Evolutionary conservation across 208 protist species (phyloP), one percentile per base, ranked within the genome.

Genomic region (Crithidia thermophila): DNA sequence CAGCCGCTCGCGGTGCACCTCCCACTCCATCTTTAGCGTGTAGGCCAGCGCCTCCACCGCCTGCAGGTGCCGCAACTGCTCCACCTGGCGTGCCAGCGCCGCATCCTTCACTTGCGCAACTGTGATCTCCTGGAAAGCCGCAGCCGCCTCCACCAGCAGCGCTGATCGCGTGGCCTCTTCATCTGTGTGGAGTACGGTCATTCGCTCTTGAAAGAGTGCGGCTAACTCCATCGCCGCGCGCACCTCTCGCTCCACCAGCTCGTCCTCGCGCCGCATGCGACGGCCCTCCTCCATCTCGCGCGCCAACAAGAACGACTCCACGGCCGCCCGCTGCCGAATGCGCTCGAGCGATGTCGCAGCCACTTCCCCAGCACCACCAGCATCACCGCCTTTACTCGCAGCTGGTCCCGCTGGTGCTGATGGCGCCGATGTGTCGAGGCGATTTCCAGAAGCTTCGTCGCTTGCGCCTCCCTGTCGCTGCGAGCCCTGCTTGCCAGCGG

Each of bases 241-340:
- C 14, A 68, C 49, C 10, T 74, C 62, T 33, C 62, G 52, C 33
- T 73, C 42, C 34, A 83, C 58, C 42, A 79, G 40, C 47, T 51
- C 69, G 27, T 92, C 86, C 42, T 88, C 86, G 27, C 61, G 39
- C 3, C 76, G 77, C 86, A 92, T 84, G 14, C 36, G 66, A 3
- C 52, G 74, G 3, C 42, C 57, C 58, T 88, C 86, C 27, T 45
- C 49, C 3, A 56, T 39, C 25, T 84, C 82, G 18, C 40, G 57
- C 11, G 71, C 31, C 3, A 84, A 39, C 0, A 84, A 42, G 20
- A 83, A 77, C 1, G 57, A 56, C 40, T 86, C 79, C 10, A 67
- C 25, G 6, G 60, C 64, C 1, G 82, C 85, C 14, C 14, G 42
- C 9, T 60, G 40, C 46, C 67, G 70, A 53, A 90, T 86, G 0